A percentile compares a stretch with the other conserved stretches of the same genome.
These are phyloP conservation scores for Phytophthora ohioensis DNA, from an alignment of 352 stramenopile species.

Conservation along the genomic window DNA sequence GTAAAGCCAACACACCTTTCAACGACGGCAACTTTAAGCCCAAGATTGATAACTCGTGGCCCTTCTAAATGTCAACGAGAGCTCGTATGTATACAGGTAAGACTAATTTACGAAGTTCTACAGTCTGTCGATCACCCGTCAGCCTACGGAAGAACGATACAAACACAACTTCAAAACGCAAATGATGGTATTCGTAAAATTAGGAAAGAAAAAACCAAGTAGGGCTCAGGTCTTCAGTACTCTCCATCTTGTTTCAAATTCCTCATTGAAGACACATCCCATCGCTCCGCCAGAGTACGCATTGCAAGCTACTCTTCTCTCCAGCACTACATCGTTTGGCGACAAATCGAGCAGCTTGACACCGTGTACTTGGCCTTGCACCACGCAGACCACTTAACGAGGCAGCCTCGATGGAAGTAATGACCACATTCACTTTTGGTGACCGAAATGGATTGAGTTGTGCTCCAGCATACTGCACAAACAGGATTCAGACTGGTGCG, in stretches of 20 bases:
- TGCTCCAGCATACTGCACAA: conserved; percentile 7
- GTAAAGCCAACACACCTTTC: conserved; percentile 6
- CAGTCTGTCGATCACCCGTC: too few relatives aligned
- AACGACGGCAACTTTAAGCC: conserved; percentile 9
- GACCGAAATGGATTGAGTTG: not conserved
- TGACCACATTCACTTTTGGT: conserved; percentile 20
- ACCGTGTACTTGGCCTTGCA: conserved; percentile 6
- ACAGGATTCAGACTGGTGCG: not conserved
- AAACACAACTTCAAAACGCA: too few relatives aligned
- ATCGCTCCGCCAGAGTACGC: too few relatives aligned
- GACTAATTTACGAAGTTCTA: too few relatives aligned
- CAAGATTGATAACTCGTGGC: conserved; percentile 7
- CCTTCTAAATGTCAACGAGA: not conserved
- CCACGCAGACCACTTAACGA: conserved; percentile 6
- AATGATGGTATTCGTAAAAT: too few relatives aligned
- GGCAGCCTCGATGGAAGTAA: conserved; percentile 12
- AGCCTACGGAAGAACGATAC: too few relatives aligned
- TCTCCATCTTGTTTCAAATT: too few relatives aligned
- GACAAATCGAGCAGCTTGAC: conserved; percentile 17
- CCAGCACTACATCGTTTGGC: not conserved
- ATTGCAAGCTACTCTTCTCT: not conserved
- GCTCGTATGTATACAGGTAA: too few relatives aligned
- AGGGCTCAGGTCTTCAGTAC: too few relatives aligned
- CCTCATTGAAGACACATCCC: too few relatives aligned
- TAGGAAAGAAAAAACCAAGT: too few relatives aligned